Percentiles rank a stretch among this genome's conserved stretches.
Conservation (phyloP, 2,329 filamentous ascomycete species). For the Bipolaris victoriae region DNA sequence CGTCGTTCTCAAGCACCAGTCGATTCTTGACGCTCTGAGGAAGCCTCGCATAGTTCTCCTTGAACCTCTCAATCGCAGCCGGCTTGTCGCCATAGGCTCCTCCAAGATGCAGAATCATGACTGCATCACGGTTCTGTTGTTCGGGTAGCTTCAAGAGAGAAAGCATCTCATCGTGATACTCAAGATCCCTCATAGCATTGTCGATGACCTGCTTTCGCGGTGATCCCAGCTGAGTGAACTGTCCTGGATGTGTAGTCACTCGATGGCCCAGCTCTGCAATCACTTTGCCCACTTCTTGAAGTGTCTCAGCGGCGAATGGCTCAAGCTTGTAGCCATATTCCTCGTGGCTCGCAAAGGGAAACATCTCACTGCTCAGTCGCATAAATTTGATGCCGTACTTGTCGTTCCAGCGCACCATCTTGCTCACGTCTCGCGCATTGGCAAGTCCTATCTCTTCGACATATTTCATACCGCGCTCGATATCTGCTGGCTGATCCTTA, state of each 20-base stretch:
- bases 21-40: slow-evolving; percentile 76
- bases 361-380: slow-evolving; percentile 93
- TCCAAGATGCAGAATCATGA: slow-evolving; percentile 95
- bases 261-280: slow-evolving; percentile 81
- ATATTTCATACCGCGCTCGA: slow-evolving; percentile 71
- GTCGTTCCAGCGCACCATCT: slow-evolving; percentile 91
- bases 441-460: slow-evolving; percentile 78
- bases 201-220: slow-evolving; percentile 77
- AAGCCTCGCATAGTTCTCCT: slow-evolving; percentile 72
- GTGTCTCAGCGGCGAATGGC: slow-evolving; percentile 78
- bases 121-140: slow-evolving; percentile 81
- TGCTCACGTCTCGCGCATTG: slow-evolving; percentile 81
- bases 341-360: slow-evolving; percentile 89
- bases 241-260: slow-evolving; percentile 85
- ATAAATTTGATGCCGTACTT: slow-evolving; percentile 91
- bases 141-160: slow-evolving; percentile 75
- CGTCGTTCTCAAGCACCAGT: slow-evolving; percentile 91
- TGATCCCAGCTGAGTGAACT: slow-evolving; percentile 90
- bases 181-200: slow-evolving; percentile 78
- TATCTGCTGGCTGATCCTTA: slow-evolving; percentile 69
- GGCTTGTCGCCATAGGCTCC: slow-evolving; percentile 87
- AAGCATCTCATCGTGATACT: slow-evolving; percentile 88
- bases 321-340: slow-evolving; percentile 85
- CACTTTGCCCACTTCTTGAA: slow-evolving; percentile 78
- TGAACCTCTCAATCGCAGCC: slow-evolving; percentile 78